These are phyloP conservation scores for Bipolaris bicolor DNA, from an alignment of 2,329 filamentous ascomycete species.

Conservation along the genomic window DNA sequence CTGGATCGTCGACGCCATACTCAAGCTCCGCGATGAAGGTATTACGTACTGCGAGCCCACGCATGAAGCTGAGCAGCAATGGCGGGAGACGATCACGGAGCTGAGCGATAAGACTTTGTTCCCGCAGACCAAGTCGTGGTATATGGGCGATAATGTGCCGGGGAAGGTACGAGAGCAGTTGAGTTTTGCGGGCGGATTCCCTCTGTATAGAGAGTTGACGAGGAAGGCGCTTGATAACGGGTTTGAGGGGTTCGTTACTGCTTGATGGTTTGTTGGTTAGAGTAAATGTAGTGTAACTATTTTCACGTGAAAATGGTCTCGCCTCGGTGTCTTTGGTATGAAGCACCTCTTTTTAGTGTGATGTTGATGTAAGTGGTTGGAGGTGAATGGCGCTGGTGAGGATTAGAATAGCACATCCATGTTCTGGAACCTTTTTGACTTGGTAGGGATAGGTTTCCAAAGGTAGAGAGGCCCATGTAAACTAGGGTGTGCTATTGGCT, in stretches of 20 bases:
- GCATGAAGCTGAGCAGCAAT: constrained; percentile 51
- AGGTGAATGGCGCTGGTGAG: too few species aligned
- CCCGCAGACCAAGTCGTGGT: constrained; percentile 52
- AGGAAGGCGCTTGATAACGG: constrained; percentile 48
- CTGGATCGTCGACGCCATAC: constrained; percentile 54
- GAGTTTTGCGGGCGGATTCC: constrained; percentile 53
- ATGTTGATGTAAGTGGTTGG: background rate
- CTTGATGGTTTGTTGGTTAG: constrained; percentile 17
- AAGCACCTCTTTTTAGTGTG: background rate
- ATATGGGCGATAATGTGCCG: constrained; percentile 55
- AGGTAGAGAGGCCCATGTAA: too few species aligned
- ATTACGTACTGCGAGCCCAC: constrained; percentile 51
- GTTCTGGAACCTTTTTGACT: background rate
- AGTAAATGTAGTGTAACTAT: too few species aligned
- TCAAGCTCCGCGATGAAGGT: constrained; percentile 45
- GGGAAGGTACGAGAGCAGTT: constrained; percentile 55
- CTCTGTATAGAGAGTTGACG: constrained; percentile 50
- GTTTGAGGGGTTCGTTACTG: constrained; percentile 44
- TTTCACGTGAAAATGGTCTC: background rate
- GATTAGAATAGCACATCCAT: background rate
- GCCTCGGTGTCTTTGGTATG: background rate
- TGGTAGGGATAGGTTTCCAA: background rate
- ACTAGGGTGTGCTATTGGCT: background rate
- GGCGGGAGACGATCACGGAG: constrained; percentile 50
- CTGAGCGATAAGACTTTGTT: constrained; percentile 52